Conservation (phyloP, 805 yeast genomes). For the Starmerella bombicola region DNA sequence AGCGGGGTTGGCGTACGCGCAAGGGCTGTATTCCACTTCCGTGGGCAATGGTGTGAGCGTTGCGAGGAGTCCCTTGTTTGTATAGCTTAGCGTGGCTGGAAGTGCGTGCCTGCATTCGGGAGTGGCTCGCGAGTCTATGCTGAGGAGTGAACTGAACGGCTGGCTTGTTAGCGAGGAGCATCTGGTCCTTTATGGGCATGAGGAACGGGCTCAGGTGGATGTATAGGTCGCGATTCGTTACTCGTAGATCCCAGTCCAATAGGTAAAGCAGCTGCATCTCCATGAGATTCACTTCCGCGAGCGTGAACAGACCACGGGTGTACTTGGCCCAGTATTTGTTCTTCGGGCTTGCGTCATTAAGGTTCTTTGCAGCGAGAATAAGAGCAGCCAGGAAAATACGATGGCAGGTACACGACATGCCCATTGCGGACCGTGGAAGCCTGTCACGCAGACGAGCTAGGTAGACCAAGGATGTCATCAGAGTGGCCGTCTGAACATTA, state of each 20-base stretch:
- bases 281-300: constrained; percentile 75
- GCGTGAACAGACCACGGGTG: constrained; percentile 69
- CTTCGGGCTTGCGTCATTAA: constrained; percentile 88
- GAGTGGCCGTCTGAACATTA: constrained; percentile 87
- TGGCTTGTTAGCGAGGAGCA: constrained; percentile 23
- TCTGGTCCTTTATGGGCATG: constrained; percentile 51
- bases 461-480: constrained; percentile 85
- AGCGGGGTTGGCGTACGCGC: constrained; percentile 10
- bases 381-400: constrained; percentile 81
- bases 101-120: constrained; percentile 1
- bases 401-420: constrained; percentile 82
- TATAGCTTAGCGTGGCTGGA: background rate
- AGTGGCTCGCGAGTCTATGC: constrained; percentile 4
- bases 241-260: constrained; percentile 72
- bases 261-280: constrained; percentile 77
- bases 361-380: constrained; percentile 79
- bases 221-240: constrained; percentile 57
- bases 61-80: background rate
- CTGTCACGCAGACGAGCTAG: constrained; percentile 61
- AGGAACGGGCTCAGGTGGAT: constrained; percentile 63
- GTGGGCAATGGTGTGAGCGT: too few species aligned
- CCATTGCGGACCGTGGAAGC: constrained; percentile 78
- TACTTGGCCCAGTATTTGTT: constrained; percentile 94
- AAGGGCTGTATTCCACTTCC: constrained; percentile 13
- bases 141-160: constrained; percentile 4